A percentile compares a stretch with the other conserved stretches of the same genome.
Conservation (phyloP, 108 stramenopile genomes). For the Cyclotella choctawhatcheeana region DNA sequence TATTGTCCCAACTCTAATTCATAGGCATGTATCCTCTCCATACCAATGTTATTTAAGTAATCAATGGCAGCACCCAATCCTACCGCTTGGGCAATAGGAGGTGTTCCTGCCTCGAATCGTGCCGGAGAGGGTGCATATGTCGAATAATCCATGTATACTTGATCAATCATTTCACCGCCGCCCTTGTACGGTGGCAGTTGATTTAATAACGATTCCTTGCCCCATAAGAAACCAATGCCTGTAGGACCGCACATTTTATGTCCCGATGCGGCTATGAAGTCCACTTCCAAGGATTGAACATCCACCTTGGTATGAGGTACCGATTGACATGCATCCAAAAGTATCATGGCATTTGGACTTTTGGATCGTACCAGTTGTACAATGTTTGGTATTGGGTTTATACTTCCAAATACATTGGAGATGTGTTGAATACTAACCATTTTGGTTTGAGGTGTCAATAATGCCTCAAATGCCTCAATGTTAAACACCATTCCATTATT, state of each 20-base stretch:
- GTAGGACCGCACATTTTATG: constrained; percentile 99
- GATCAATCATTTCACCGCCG: constrained; percentile 97
- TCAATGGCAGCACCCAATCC: constrained; percentile 92
- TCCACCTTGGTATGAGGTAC: constrained; percentile 92
- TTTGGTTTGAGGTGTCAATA: constrained; percentile 78
- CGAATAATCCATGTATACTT: constrained; percentile 84
- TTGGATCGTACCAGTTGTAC: constrained; percentile 72
- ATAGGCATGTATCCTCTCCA: constrained; percentile 88
- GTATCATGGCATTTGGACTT: constrained; percentile 62
- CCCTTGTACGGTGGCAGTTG: constrained; percentile 92
- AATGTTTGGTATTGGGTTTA: constrained; percentile 88
- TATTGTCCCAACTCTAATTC: constrained; percentile 88
- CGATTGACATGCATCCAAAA: constrained; percentile 96
- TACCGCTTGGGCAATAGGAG: constrained; percentile 94
- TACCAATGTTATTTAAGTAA: constrained; percentile 81
- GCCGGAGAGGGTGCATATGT: constrained; percentile 90
- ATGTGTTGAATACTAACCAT: constrained; percentile 92
- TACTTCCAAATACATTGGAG: constrained; percentile 88
- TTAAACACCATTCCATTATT: constrained; percentile 80
- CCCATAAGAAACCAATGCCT: constrained; percentile 97
- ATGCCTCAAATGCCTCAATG: constrained; percentile 57
- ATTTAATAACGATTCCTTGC: constrained; percentile 72
- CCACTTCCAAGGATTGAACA: constrained; percentile 88
- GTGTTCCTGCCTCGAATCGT: constrained; percentile 97
- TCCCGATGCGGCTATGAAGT: constrained; percentile 95